Conservation (phyloP, 257 asterid genomes). For the Catharanthus roseus region DNA sequence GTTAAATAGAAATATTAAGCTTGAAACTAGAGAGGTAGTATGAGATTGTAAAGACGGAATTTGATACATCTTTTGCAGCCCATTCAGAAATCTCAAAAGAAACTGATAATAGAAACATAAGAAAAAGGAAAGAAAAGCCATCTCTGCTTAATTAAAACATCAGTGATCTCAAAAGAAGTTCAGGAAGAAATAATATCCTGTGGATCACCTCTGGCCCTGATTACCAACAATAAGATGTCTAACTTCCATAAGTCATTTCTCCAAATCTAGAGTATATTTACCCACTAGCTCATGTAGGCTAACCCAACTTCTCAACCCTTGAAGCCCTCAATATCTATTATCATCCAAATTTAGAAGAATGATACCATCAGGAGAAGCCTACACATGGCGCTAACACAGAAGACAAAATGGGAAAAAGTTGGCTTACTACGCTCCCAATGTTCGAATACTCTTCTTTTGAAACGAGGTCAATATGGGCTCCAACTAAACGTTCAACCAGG, state of each 20-base stretch:
- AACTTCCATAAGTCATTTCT: neutral
- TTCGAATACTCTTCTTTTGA: slow-evolving; percentile 88
- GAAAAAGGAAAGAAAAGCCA: neutral
- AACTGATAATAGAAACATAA: neutral
- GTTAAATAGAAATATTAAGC: neutral
- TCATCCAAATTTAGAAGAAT: neutral
- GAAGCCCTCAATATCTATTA: neutral
- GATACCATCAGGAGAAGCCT: neutral
- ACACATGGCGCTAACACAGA: no score
- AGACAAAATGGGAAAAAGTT: slow-evolving; percentile 4
- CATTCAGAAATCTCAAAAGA: no score
- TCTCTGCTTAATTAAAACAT: neutral
- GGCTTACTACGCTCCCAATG: slow-evolving; percentile 70
- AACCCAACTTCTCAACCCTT: neutral
- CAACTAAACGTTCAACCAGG: slow-evolving; percentile 92
- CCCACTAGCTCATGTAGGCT: neutral
- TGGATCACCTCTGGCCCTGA: neutral
- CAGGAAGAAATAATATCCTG: neutral
- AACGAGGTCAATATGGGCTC: slow-evolving; percentile 91
- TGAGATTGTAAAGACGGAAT: neutral
- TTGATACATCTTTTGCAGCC: neutral
- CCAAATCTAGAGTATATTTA: no score
- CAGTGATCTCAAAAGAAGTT: neutral
- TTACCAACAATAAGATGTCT: neutral
- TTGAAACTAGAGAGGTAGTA: neutral